Percentiles rank a stretch among this genome's conserved stretches.
Conservation (phyloP, 495 filamentous ascomycete species). For the Geopyxis carbonaria region DNA sequence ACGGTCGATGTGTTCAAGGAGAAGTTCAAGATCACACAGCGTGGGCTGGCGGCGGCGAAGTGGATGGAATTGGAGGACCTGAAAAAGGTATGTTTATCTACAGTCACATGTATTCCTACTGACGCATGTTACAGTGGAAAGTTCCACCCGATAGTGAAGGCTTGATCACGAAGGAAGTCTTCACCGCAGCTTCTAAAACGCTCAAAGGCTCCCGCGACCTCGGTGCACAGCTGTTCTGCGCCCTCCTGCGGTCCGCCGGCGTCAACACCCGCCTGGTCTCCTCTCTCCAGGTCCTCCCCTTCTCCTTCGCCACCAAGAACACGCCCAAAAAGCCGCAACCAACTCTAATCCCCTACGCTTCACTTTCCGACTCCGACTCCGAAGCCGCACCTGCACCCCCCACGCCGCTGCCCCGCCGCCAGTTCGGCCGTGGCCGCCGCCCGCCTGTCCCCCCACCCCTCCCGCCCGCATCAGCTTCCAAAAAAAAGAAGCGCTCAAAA, state of each 20-base stretch:
- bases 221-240: slow-evolving; percentile 79
- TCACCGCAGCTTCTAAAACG: slow-evolving; percentile 44
- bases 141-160: slow-evolving; percentile 26
- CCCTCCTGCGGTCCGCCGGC: slow-evolving; percentile 56
- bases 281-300: slow-evolving; percentile 71
- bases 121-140: slow-evolving; percentile 36
- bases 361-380: neutral
- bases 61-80: slow-evolving; percentile 34
- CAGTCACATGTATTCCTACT: too few species aligned
- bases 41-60: slow-evolving; percentile 9
- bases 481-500: neutral
- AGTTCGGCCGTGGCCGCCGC: neutral
- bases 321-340: neutral
- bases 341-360: neutral
- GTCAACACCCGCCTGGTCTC: slow-evolving; percentile 80
- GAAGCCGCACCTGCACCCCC: neutral
- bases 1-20: slow-evolving; percentile 46
- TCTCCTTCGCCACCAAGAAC: slow-evolving; percentile 36
- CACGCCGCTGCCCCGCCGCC: too few species aligned
- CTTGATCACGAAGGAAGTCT: slow-evolving; percentile 46
- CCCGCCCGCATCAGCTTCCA: neutral
- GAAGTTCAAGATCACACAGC: slow-evolving; percentile 44
- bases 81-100: slow-evolving; percentile 39
- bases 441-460: neutral
- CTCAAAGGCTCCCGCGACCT: slow-evolving; percentile 70